Percentiles rank a stretch among this genome's conserved stretches.
Conservation (phyloP, 129 eudicot genomes). For the Logfia minima region DNA sequence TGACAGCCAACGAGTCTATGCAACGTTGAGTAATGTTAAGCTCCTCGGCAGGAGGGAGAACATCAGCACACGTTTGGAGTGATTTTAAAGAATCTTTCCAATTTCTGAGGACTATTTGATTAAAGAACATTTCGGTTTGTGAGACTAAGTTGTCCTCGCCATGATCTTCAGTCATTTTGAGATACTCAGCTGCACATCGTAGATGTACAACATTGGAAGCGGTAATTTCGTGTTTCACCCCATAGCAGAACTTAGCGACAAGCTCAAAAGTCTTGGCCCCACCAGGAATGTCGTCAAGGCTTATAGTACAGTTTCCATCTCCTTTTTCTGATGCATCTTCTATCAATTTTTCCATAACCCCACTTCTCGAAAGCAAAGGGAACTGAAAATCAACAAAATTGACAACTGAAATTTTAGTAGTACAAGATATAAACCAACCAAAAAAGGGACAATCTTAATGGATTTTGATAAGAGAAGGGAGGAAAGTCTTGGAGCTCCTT, state of each 20-base stretch:
- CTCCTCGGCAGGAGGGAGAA: slow-evolving; percentile 64
- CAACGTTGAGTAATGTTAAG: slow-evolving; percentile 69
- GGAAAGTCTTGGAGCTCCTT: neutral
- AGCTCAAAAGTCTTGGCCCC: slow-evolving; percentile 83
- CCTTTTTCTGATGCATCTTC: slow-evolving; percentile 63
- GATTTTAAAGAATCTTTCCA: slow-evolving; percentile 90
- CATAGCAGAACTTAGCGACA: slow-evolving; percentile 90
- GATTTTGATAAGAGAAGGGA: neutral
- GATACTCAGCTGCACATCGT: slow-evolving; percentile 81
- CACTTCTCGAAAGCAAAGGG: slow-evolving; percentile 92
- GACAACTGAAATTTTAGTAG: neutral
- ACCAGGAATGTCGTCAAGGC: slow-evolving; percentile 68
- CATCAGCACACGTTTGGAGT: slow-evolving; percentile 70
- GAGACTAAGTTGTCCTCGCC: slow-evolving; percentile 90
- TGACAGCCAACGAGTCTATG: slow-evolving; percentile 75
- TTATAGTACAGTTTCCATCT: slow-evolving; percentile 54
- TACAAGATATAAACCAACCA: neutral
- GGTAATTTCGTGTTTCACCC: slow-evolving; percentile 93
- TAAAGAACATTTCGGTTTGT: slow-evolving; percentile 74
- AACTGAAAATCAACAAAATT: slow-evolving; percentile 48
- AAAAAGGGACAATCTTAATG: neutral
- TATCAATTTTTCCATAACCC: slow-evolving; percentile 74
- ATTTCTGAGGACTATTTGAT: slow-evolving; percentile 59
- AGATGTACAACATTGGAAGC: slow-evolving; percentile 80
- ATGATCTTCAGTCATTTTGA: slow-evolving; percentile 86